Evolutionary conservation across 371 early-diverging fungal species (phyloP).

Genomic region (Pancytospora philotis): DNA sequence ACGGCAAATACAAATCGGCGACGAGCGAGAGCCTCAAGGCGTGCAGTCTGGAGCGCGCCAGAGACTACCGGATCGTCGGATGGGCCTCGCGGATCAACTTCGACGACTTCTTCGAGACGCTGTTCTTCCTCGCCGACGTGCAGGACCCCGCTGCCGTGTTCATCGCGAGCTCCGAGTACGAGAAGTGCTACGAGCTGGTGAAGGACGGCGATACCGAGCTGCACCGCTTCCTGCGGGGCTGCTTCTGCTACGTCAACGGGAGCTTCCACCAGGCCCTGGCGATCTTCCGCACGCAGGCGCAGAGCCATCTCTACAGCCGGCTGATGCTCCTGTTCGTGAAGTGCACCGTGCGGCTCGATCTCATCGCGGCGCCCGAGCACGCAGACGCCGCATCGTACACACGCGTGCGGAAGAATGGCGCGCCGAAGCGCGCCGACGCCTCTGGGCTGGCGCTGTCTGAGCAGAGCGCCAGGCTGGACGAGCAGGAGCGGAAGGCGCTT

Average conservation of each 20-base stretch:
- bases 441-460: too few species aligned
- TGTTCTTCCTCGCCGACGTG: constrained; percentile 1
- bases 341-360: too few species aligned
- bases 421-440: too few species aligned
- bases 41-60: neutral
- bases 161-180: neutral
- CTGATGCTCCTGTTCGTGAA: neutral
- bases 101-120: constrained; percentile 1
- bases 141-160: neutral
- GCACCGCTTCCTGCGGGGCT: neutral
- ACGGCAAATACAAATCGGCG: neutral
- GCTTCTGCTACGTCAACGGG: neutral
- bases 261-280: neutral
- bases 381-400: too few species aligned
- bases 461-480: too few species aligned
- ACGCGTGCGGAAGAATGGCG: too few species aligned
- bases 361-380: too few species aligned
- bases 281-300: neutral
- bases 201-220: neutral
- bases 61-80: neutral
- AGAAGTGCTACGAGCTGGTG: neutral
- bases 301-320: neutral
- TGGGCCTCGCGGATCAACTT: neutral
- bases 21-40: neutral
- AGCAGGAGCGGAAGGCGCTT: too few species aligned